Base-by-base conservation (phyloP, 257 asterid genomes). In the Gardenia jasminoides region DNA sequence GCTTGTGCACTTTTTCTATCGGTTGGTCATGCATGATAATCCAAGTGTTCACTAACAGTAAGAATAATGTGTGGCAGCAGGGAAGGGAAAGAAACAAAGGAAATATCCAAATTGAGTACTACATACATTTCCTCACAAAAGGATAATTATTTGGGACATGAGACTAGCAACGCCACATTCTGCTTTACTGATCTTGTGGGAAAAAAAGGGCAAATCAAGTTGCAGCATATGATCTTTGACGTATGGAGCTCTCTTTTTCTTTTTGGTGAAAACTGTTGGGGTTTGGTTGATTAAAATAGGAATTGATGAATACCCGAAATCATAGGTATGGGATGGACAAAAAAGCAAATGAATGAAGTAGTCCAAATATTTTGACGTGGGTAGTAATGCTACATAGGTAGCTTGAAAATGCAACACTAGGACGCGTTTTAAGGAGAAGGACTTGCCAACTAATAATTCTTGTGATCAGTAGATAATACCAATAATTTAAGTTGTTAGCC, bases 351-450 rank as follows among this genome's bases (percentile, higher is more conserved):
- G 82, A 81, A 77, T 75, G 82, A 85, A 72, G 84, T 7, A 6
- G 30, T 85, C 76, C 86, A 83, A 84, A 80, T 80, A 43, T 76
- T 83, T 81, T 80, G 79, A 79, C 59, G 78, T 86, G 86, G 76
- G 79, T 80, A 12, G 70, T 78, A 72, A 83, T 75, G 82, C 28
- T 47, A 36, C 11, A 33, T 85, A 83, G 88, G 84, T 67, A 76
- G 83, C 74, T 92, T 86, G 91, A 90, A 92, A 88, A 81, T 75
- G 81, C 75, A 78, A 85, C 92, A 81, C 80, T 71, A 26, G 67
- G 52, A 87, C 92, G 91, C 89, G 91, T 86, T 88, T 89, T 84
- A 41, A 82, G 97, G 97, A 78, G 77, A 77, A 70, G 76, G 78
- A 33, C 72, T 80, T 86, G 82, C 79, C 83, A 85, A 83, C 91